Conservation (phyloP, 768 basidiomycete genomes). For the Amanita rubescens region DNA sequence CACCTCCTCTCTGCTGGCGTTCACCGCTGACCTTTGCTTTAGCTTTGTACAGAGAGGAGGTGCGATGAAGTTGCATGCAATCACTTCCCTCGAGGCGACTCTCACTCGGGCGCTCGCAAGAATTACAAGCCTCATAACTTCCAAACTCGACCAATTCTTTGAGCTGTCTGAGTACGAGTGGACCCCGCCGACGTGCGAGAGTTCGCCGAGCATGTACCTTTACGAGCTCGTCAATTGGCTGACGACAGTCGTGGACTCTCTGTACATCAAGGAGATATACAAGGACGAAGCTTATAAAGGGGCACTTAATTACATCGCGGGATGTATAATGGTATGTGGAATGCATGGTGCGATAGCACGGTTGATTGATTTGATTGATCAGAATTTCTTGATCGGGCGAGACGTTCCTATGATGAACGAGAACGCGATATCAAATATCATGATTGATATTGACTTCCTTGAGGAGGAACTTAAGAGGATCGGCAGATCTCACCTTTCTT, state of each 20-base stretch:
- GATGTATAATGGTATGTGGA: slow-evolving; percentile 73
- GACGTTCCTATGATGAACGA: slow-evolving; percentile 81
- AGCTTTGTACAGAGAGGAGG: slow-evolving; percentile 85
- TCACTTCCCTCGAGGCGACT: slow-evolving; percentile 59
- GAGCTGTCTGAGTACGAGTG: slow-evolving; percentile 94
- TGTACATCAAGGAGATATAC: slow-evolving; percentile 73
- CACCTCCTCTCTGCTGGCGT: neutral
- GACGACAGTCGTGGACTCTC: slow-evolving; percentile 90
- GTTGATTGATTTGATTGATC: slow-evolving; percentile 1
- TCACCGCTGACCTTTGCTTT: slow-evolving; percentile 1
- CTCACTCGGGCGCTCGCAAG: slow-evolving; percentile 64
- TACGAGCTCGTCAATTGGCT: slow-evolving; percentile 96
- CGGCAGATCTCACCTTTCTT: slow-evolving; percentile 60
- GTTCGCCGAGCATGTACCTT: slow-evolving; percentile 86
- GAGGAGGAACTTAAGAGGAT: slow-evolving; percentile 79
- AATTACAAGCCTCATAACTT: slow-evolving; percentile 75
- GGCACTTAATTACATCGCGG: slow-evolving; percentile 83
- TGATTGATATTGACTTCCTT: slow-evolving; percentile 82
- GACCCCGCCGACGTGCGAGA: slow-evolving; percentile 66
- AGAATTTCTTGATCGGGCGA: slow-evolving; percentile 76
- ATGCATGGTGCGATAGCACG: neutral
- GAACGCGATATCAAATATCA: slow-evolving; percentile 78
- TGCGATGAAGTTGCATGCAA: slow-evolving; percentile 60
- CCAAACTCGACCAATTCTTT: slow-evolving; percentile 94
- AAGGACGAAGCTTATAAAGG: slow-evolving; percentile 87